These are phyloP conservation scores for Glebionis coronaria DNA, from an alignment of 129 eudicot species.

Conservation along the genomic window DNA sequence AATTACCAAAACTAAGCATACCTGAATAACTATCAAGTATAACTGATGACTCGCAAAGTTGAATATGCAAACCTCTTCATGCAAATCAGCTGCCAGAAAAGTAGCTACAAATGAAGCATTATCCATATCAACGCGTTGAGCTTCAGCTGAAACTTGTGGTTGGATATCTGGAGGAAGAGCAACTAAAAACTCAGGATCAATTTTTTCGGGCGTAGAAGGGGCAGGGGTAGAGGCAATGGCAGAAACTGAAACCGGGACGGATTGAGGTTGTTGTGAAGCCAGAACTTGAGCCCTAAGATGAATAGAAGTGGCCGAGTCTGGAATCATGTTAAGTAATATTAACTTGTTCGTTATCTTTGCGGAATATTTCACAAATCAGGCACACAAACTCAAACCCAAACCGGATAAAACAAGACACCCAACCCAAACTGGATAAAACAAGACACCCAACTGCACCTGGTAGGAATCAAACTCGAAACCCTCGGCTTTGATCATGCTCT, in stretches of 20 bases:
- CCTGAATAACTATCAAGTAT: background rate
- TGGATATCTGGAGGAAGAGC: slow-evolving; percentile 99
- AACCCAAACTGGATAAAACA: too few relatives aligned
- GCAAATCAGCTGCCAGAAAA: slow-evolving; percentile 93
- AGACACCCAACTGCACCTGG: too few relatives aligned
- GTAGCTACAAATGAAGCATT: slow-evolving; percentile 98
- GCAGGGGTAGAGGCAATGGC: slow-evolving; percentile 49
- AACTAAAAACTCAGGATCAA: slow-evolving; percentile 96
- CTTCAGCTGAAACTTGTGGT: slow-evolving; percentile 97
- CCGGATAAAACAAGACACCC: too few relatives aligned
- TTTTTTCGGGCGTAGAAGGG: slow-evolving; percentile 76
- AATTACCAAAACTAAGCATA: too few relatives aligned
- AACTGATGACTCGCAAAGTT: slow-evolving; percentile 7
- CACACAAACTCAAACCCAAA: too few relatives aligned
- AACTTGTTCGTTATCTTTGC: too few relatives aligned
- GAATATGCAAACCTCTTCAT: slow-evolving; percentile 81
- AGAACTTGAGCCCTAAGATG: slow-evolving; percentile 88
- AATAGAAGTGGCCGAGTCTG: too few relatives aligned
- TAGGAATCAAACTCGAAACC: too few relatives aligned
- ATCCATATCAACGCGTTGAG: slow-evolving; percentile 98
- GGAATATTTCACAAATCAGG: too few relatives aligned
- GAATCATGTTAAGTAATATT: too few relatives aligned
- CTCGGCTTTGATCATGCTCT: too few relatives aligned
- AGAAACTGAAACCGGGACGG: slow-evolving; percentile 60
- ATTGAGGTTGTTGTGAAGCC: slow-evolving; percentile 85